Evolutionary conservation across 2,329 filamentous ascomycete genomes (phyloP), one percentile per base, ranked within the genome.

Genomic region (Arthrobotrys iridis): DNA sequence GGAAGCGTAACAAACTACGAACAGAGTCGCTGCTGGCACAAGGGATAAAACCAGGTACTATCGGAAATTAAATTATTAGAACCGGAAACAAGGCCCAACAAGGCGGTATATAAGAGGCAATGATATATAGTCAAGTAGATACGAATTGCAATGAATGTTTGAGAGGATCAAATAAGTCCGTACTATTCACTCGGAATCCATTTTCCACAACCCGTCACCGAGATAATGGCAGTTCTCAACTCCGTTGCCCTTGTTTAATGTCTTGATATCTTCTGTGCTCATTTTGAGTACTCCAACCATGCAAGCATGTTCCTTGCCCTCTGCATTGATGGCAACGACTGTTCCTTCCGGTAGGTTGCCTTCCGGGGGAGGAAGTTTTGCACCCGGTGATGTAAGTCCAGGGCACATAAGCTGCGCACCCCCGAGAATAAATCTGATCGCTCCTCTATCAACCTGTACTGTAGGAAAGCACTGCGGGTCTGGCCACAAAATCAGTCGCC

Each of bases 381-480:
- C 95, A 0, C 95, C 95, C 0, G 89, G 83, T 18, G 89, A 93
- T 26, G 95, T 99, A 79, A 99, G 83, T 0, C 95, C 95, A 0
- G 95, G 95, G 0, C 93, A 94, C 95, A 99, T 99, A 77, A 99
- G 89, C 11, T 94, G 93, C 0, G 95, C 95, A 46, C 95, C 95
- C 0, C 89, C 92, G 1, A 99, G 88, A 24, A 99, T 94, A 84
- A 99, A 99, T 76, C 95, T 92, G 81, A 99, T 98, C 3, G 95
- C 95, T 77, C 95, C 95, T 57, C 95, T 89, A 83, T 99, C 95
- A 82, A 98, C 96, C 72, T 93, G 90, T 70, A 99, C 86, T 60
- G 88, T 90, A 15, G 91, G 90, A 82, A 99, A 94, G 72, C 89
- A 91, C 78, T 88, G 85, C 7, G 95, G 95, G 84, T 94, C 76